These are phyloP conservation scores for Tremella yokohamensis DNA, from an alignment of 768 basidiomycete species.

Conservation along the genomic window DNA sequence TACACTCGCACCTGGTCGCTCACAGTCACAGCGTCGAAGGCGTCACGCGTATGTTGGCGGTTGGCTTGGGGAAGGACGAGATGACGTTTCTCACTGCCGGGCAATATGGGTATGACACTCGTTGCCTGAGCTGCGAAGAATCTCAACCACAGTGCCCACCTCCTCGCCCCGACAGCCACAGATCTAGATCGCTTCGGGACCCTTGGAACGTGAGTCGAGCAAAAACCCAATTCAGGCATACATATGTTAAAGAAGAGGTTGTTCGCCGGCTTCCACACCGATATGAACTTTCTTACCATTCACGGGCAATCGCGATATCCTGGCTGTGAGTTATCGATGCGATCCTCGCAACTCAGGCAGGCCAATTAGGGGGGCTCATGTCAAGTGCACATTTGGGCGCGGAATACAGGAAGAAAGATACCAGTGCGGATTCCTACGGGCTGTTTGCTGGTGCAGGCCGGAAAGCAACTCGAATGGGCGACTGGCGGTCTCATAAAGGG, in stretches of 20 bases:
- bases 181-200: slow-evolving; percentile 73
- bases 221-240: neutral
- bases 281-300: slow-evolving; percentile 74
- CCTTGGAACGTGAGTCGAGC: slow-evolving; percentile 30
- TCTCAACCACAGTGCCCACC: slow-evolving; percentile 61
- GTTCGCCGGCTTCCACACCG: slow-evolving; percentile 89
- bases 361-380: no score
- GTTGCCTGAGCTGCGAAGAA: neutral
- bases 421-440: slow-evolving; percentile 79
- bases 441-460: slow-evolving; percentile 86
- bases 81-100: slow-evolving; percentile 75
- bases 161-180: slow-evolving; percentile 90
- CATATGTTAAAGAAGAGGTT: slow-evolving; percentile 57
- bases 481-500: slow-evolving; percentile 66
- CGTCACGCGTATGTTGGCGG: slow-evolving; percentile 80
- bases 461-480: slow-evolving; percentile 88
- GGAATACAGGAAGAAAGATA: slow-evolving; percentile 87
- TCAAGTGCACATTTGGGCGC: slow-evolving; percentile 80
- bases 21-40: slow-evolving; percentile 64
- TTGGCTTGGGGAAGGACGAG: slow-evolving; percentile 71
- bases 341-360: slow-evolving; percentile 34
- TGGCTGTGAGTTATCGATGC: slow-evolving; percentile 60
- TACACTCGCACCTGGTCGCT: slow-evolving; percentile 11
- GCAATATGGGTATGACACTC: slow-evolving; percentile 69
- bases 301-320: slow-evolving; percentile 49